Base-by-base conservation (phyloP, 805 yeast species). In the Yarrowia porcina region DNA sequence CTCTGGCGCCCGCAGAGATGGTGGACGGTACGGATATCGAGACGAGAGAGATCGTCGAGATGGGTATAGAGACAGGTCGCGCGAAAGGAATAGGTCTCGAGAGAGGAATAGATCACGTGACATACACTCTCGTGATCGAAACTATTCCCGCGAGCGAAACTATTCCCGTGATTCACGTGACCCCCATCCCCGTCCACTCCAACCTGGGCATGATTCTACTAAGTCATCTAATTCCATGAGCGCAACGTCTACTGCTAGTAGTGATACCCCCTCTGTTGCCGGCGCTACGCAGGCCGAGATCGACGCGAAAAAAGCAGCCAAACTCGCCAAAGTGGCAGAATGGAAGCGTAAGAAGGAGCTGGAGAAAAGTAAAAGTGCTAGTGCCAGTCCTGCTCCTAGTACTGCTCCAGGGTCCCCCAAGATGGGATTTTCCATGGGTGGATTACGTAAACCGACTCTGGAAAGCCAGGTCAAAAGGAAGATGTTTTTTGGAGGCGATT, bases 291-390 rank as follows among this genome's bases (percentile, higher is more conserved):
- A 49, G 42, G 30, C 57, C 11, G 57, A 49, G 5, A n/a, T 35
- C 18, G 80, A 75, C 65, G 76, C 75, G 61, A 74, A 74, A 64
- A 70, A 71, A 32, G 70, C 73, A 61, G 72, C 73, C 60, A 77
- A 90, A 61, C 80, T 80, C 65, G 84, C 82, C 65, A 80, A 79
- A 67, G 69, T 85, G 54, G 83, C 82, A 6, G 80, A 80, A 47
- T 87, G 90, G 90, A 84, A 82, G 68, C 76, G 75, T 67, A 82
- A 82, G 72, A 83, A 83, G 17, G 61, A 39, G 69, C 77, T 77
- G 39, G 75, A 75, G 59, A 70, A 35, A 30, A 59, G 68, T 68
- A 70, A 35, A 17, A 60, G 68, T 69, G 42, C 67, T 65, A 61
- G 68, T 68, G 65, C 54, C 12, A 63, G 63, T 2, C 42, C 35